Base-by-base conservation (phyloP, 305 asterid species). In the Fraxinus angustifolia region DNA sequence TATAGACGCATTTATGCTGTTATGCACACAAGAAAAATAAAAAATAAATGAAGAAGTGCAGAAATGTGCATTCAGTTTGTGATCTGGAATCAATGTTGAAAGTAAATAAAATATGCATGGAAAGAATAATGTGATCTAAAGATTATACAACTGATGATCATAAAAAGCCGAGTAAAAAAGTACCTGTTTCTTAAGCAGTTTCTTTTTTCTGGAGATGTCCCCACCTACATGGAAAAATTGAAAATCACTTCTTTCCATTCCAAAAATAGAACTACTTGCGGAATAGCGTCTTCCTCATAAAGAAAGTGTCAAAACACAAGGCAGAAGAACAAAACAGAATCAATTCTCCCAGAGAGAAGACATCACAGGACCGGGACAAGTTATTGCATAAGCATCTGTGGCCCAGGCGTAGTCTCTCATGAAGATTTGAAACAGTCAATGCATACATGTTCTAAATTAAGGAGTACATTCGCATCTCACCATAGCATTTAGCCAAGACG, bases 401-500 rank as follows among this genome's bases (percentile, higher is more conserved):
- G 17, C 36, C 31, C 1, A 17, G 26, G 35, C 10, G 73, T 72
- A 81, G 16, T 79, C 73, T 73, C 68, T 80, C 36, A 58, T 19
- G 73, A 30, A 68, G 40, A 68, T 12, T 12, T 33, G 40, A 31
- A 72, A 81, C 68, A 34, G 68, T 73, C 78, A n/a, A 35, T 50
- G 14, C 36, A 33, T 19, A 60, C 21, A 40, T 73, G 70, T 65
- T 73, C 65, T 26, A 28, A 56, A 35, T 11, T 81, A 12, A 84
- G 80, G 76, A 76, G 76, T 30, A 48, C 30, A 53, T 45, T 73
- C 48, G 5, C 14, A 86, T 78, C 93, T 90, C 84, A 94, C 98
- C 98, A 78, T 94, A 94, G 91, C 98, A 94, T 90, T 94, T 93
- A 76, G 98, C 98, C 8, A 92, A 93, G 85, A 94, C 98, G 78